These are phyloP conservation scores for Hermanozyma aechmeae DNA, from an alignment of 805 yeast genomes.

Conservation along the genomic window DNA sequence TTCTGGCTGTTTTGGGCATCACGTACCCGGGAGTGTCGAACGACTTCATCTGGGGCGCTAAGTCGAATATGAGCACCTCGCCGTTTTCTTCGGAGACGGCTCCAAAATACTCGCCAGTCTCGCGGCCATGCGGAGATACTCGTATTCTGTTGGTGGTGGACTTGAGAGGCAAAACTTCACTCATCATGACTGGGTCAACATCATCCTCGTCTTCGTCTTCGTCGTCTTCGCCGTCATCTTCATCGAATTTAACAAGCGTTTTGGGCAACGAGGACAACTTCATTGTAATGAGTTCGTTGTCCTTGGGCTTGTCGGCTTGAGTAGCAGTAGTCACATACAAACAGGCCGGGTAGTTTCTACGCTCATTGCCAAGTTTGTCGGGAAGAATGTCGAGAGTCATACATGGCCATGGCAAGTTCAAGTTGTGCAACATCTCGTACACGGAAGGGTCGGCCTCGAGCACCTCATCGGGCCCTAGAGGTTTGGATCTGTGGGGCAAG, in stretches of 20 bases:
- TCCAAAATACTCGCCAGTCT: constrained; percentile 73
- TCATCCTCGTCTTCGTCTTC: constrained; percentile 68
- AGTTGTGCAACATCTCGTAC: constrained; percentile 92
- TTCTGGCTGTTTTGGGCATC: constrained; percentile 67
- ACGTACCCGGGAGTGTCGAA: constrained; percentile 82
- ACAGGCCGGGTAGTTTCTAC: constrained; percentile 84
- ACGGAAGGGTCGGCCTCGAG: constrained; percentile 95
- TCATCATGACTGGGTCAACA: constrained; percentile 79
- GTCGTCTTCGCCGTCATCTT: constrained; percentile 63
- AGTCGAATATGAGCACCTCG: constrained; percentile 77
- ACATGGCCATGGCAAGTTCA: constrained; percentile 96
- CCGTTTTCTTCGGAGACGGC: constrained; percentile 89
- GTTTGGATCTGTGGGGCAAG: constrained; percentile 81
- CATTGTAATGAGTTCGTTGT: constrained; percentile 80
- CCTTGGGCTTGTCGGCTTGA: constrained; percentile 80
- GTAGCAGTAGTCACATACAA: constrained; percentile 85
- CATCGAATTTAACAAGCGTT: constrained; percentile 79
- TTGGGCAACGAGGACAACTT: constrained; percentile 75
- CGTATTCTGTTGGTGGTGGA: constrained; percentile 86
- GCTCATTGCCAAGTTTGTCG: constrained; percentile 77
- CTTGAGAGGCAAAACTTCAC: constrained; percentile 66
- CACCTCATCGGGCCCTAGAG: constrained; percentile 91
- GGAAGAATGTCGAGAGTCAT: constrained; percentile 84
- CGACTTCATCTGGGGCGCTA: constrained; percentile 70
- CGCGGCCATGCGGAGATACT: constrained; percentile 65